Evolutionary conservation across 2,329 filamentous ascomycete genomes (phyloP).

Genomic region (Thielaviopsis punctulata): DNA sequence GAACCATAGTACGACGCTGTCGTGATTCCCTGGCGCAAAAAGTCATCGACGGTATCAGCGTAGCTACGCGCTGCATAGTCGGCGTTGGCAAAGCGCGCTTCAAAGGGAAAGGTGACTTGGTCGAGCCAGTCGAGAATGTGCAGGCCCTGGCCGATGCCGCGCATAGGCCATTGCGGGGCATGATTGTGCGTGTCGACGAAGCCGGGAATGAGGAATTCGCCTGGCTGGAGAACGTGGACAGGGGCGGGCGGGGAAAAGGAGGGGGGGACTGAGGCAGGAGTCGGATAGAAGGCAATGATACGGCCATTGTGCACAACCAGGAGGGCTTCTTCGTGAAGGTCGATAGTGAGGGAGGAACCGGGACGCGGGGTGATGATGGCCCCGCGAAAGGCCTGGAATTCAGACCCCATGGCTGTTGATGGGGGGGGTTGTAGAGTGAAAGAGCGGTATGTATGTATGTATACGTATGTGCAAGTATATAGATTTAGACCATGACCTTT

Average conservation of each 20-base stretch:
- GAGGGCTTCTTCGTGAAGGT: background rate
- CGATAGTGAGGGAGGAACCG: background rate
- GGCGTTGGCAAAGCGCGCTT: slow-evolving; percentile 40
- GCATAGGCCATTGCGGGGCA: slow-evolving; percentile 38
- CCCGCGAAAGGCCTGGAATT: background rate
- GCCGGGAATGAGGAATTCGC: slow-evolving; percentile 39
- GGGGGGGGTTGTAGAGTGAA: background rate
- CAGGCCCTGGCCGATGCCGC: slow-evolving; percentile 31
- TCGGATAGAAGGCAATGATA: slow-evolving; percentile 1
- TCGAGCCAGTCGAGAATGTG: slow-evolving; percentile 47
- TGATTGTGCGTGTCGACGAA: slow-evolving; percentile 54
- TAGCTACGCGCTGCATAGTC: slow-evolving; percentile 36
- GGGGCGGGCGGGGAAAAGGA: background rate
- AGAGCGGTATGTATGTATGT: too few species aligned
- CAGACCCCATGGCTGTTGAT: background rate
- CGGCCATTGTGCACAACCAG: slow-evolving; percentile 1
- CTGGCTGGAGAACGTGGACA: slow-evolving; percentile 19
- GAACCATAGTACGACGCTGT: slow-evolving; percentile 45
- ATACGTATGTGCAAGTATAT: too few species aligned
- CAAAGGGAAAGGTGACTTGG: slow-evolving; percentile 45
- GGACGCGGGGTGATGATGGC: slow-evolving; percentile 6
- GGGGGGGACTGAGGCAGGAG: background rate
- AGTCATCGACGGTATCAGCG: slow-evolving; percentile 33
- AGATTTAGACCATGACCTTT: too few species aligned
- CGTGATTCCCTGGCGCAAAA: slow-evolving; percentile 44